phyloP scores from a whole-genome alignment of 495 filamentous ascomycete genomes.

The Hamigera avellanea region DNA sequence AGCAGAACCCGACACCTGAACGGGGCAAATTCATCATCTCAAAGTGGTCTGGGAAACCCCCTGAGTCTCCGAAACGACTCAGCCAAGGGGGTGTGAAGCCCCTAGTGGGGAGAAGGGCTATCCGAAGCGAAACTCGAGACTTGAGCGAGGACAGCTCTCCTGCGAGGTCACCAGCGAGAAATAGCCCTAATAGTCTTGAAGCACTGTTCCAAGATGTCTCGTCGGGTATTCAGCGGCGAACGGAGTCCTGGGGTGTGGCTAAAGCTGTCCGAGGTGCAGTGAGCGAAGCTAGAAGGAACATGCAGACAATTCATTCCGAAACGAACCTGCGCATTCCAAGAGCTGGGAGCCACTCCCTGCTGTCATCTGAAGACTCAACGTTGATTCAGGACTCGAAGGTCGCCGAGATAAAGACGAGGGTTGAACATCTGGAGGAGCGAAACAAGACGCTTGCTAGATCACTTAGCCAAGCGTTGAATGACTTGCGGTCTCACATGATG shows the following conservation, averaged over 20 bases:
- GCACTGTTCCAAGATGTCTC: constrained; percentile 76
- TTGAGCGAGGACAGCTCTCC: constrained; percentile 22
- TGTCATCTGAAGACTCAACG: not conserved
- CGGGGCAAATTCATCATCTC: constrained; percentile 65
- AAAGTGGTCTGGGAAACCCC: constrained; percentile 68
- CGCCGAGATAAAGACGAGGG: constrained; percentile 18
- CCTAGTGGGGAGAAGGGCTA: constrained; percentile 16
- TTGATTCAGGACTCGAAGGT: not conserved
- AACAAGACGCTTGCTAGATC: constrained; percentile 63
- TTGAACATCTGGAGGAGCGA: constrained; percentile 48
- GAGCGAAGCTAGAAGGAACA: constrained; percentile 65
- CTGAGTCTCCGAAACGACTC: constrained; percentile 25
- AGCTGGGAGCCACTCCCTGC: not conserved
- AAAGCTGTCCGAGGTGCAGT: constrained; percentile 85
- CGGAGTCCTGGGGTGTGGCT: constrained; percentile 80
- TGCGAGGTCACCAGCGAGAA: constrained; percentile 41
- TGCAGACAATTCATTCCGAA: constrained; percentile 49
- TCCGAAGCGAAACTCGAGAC: constrained; percentile 22
- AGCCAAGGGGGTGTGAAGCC: constrained; percentile 19
- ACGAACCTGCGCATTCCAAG: constrained; percentile 13
- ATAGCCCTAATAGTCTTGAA: constrained; percentile 56
- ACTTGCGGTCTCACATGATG: constrained; percentile 41
- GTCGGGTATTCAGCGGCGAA: constrained; percentile 65
- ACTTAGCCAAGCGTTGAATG: constrained; percentile 58
- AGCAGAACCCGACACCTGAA: constrained; percentile 58